These are phyloP conservation scores for Verticillium dahliae DNA, from an alignment of 2,329 filamentous ascomycete genomes.

Conservation along the genomic window DNA sequence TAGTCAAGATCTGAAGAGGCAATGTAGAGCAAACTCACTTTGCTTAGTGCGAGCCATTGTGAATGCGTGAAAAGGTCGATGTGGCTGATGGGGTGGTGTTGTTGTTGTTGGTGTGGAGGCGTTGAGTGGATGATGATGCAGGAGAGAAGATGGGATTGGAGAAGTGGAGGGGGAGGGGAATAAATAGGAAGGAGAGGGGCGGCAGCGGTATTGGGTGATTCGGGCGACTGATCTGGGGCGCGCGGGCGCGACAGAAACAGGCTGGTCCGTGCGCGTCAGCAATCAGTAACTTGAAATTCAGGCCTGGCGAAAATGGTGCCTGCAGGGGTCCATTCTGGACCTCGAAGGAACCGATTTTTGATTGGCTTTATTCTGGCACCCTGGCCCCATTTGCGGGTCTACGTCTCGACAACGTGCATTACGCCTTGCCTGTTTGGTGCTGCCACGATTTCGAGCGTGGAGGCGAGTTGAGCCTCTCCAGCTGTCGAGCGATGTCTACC, in stretches of 20 bases:
- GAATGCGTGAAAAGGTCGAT: constrained; percentile 19
- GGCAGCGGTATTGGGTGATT: constrained; percentile 14
- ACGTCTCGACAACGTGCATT: not conserved
- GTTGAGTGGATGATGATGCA: constrained; percentile 30
- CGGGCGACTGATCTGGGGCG: not conserved
- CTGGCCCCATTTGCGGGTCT: not conserved
- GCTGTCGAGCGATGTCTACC: not conserved
- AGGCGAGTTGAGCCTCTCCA: not conserved
- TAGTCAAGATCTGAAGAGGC: not conserved
- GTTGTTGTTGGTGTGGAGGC: constrained; percentile 18
- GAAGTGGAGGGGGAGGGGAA: constrained; percentile 21
- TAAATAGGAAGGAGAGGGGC: constrained; percentile 21
- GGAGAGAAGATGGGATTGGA: constrained; percentile 15
- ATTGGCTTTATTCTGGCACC: constrained; percentile 5
- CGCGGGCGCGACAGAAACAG: constrained; percentile 5
- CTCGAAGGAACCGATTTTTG: constrained; percentile 8
- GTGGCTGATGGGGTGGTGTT: constrained; percentile 19
- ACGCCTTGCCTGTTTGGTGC: not conserved
- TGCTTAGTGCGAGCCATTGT: constrained; percentile 62
- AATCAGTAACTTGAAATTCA: not conserved
- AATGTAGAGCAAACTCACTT: constrained; percentile 20
- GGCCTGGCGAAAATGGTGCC: constrained; percentile 3
- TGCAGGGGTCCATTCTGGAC: constrained; percentile 7
- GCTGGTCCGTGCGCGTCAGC: constrained; percentile 4
- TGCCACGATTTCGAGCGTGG: not conserved